Conservation (phyloP, 179 eudicot species). For the Drosera spatulata region DNA sequence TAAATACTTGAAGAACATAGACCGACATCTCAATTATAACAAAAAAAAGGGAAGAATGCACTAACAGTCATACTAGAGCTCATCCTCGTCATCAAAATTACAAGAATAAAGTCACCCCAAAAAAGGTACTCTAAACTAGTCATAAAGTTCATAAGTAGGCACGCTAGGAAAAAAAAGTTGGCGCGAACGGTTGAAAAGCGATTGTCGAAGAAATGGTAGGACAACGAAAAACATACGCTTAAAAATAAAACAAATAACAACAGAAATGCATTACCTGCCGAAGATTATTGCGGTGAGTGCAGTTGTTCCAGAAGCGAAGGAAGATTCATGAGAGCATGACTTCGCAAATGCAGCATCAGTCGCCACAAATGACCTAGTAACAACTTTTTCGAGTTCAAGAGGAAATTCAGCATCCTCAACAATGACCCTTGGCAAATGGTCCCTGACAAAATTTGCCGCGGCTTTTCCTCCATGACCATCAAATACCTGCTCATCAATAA, state of each 20-base stretch:
- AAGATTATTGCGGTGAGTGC: slow-evolving; percentile 97
- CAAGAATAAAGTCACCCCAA: too few relatives aligned
- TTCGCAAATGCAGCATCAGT: slow-evolving; percentile 81
- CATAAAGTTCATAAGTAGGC: too few relatives aligned
- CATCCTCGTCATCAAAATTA: too few relatives aligned
- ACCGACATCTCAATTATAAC: background rate
- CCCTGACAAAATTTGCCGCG: slow-evolving; percentile 92
- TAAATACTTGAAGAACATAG: background rate
- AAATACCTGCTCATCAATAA: slow-evolving; percentile 45
- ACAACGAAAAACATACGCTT: too few relatives aligned
- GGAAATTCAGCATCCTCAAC: slow-evolving; percentile 95
- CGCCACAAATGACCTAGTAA: slow-evolving; percentile 76
- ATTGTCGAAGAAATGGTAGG: too few relatives aligned
- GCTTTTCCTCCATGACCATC: slow-evolving; percentile 97
- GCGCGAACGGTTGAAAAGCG: too few relatives aligned
- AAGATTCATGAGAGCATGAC: slow-evolving; percentile 54
- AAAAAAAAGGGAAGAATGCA: background rate
- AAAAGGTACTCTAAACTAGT: too few relatives aligned
- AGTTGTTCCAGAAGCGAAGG: slow-evolving; percentile 87
- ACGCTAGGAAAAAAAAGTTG: too few relatives aligned
- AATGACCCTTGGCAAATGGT: slow-evolving; percentile 81
- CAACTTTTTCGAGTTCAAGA: slow-evolving; percentile 76
- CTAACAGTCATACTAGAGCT: background rate
- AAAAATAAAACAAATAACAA: too few relatives aligned
- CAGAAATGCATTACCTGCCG: slow-evolving; percentile 51